Evolutionary conservation across 2,329 filamentous ascomycete genomes (phyloP), one percentile per base, ranked within the genome.

Genomic region (Nemania serpens): DNA sequence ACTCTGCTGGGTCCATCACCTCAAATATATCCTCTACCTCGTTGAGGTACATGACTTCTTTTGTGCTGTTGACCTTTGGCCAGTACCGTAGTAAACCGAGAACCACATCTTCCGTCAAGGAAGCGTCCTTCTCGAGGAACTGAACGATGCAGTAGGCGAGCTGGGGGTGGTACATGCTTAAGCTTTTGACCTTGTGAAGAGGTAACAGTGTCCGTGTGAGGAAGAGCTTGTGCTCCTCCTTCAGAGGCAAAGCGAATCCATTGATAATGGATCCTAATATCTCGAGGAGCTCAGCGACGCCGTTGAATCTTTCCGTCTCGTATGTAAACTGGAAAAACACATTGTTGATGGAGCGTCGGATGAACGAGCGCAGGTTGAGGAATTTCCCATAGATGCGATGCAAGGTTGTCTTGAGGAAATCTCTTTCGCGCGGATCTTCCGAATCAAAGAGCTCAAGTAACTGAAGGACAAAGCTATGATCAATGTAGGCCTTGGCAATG

Each of bases 321-420:
- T 99, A 99, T 62, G 93, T 93, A 77, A 99, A 99, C 75, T 99
- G 95, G 84, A 99, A 99, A 81, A 99, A 99, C 70, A 99, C 95
- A 73, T 99, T 98, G 86, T 99, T 99, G 84, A 99, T 99, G 58
- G 95, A 99, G 71, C 95, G 88, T 73, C 95, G 87, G 73, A 99
- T 99, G 77, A 96, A 99, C 33, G 95, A 98, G 62, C 95, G 89
- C 65, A 99, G 83, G 76, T 99, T 99, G 70, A 99, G 84, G 78
- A 99, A 99, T 80, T 99, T 99, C 73, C 95, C 95, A 74, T 99
- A 99, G 74, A 99, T 99, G 64, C 95, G 88, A 78, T 99, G 95
- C 57, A 99, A 83, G 0, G 95, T 99, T 0, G 95, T 99, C 83
- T 99, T 99, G 68, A 99, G 82, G 76, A 99, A 99, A 76, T 99